Evolutionary conservation across 768 basidiomycete genomes (phyloP), one percentile per base, ranked within the genome.

Genomic region (Russula sp.): DNA sequence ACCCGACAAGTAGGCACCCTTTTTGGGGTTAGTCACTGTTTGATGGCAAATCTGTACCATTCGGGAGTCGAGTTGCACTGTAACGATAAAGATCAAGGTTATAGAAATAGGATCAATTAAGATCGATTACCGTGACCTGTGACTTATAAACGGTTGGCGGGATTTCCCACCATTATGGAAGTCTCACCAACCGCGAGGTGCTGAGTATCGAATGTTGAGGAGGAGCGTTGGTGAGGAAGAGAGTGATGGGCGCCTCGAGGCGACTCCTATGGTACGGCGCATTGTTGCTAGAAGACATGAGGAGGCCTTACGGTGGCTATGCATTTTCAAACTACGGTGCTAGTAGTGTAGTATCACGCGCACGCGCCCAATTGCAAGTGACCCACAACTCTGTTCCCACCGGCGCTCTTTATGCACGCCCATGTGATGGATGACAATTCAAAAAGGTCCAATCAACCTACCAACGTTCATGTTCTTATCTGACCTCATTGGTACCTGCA

Each of bases 301-400:
- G 63, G 63, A 55, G 32, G 59, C 63, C 63, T 64, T 55, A 60
- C 63, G 54, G 58, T 64, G 63, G 63, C 63, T 55, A 55, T 64
- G 56, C 62, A 47, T 32, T 37, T 40, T 45, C 27, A 59, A 39
- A 42, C 37, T 37, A 22, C 22, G 22, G 45, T 34, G 40, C 4
- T 31, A 39, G 57, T 35, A 4, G 11, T 37, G n/a, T 20, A 40
- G 5, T 47, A 63, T 63, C 62, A 63, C 56, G 56, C 42, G 56
- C 50, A 47, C 34, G 51, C 55, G 22, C 50, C 20, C 39, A 51
- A 50, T 62, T 22, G 31, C 55, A 20, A 56, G 50, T 63, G 51
- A 52, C 16, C 52, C 44, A 54, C 2, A 47, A 57, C 35, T 45
- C 34, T 51, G 44, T 63, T 63, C 62, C 32, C 56, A 57, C 56